A percentile compares a stretch with the other conserved stretches of the same genome.
Conservation (phyloP, 1,284 basidiomycete species). For the Microbotryum violaceum region DNA sequence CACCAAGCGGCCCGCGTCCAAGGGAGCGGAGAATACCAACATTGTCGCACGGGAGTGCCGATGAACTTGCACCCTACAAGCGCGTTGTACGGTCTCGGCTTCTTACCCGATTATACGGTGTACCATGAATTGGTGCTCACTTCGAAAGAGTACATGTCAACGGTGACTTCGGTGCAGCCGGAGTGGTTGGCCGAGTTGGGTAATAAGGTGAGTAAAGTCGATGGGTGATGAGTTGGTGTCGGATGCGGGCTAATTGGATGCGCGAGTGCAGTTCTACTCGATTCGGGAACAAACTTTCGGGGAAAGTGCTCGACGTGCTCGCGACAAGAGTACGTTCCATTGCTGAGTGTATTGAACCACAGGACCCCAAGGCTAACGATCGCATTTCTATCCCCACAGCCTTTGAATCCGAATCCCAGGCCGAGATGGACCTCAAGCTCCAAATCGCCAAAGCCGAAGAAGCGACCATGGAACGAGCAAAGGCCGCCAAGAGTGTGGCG, state of each 20-base stretch:
- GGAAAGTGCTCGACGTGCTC: neutral
- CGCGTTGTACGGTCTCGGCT: slow-evolving; percentile 91
- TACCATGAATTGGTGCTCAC: slow-evolving; percentile 90
- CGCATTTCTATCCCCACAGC: neutral
- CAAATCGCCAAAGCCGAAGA: slow-evolving; percentile 27
- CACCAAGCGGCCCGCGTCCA: slow-evolving; percentile 97
- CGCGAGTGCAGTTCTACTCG: slow-evolving; percentile 1
- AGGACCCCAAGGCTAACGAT: neutral
- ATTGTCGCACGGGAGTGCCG: slow-evolving; percentile 86
- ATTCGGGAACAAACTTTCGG: neutral
- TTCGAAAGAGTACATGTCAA: slow-evolving; percentile 91
- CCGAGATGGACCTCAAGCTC: slow-evolving; percentile 30
- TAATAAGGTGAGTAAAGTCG: slow-evolving; percentile 63
- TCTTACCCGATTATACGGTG: slow-evolving; percentile 86
- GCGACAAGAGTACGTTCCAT: neutral
- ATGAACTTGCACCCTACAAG: slow-evolving; percentile 94
- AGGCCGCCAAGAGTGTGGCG: slow-evolving; percentile 31
- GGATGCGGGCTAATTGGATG: neutral
- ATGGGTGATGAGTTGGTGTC: slow-evolving; percentile 53
- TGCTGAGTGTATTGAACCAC: neutral
- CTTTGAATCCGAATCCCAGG: slow-evolving; percentile 24
- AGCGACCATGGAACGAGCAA: slow-evolving; percentile 17
- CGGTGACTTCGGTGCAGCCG: slow-evolving; percentile 88
- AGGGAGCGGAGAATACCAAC: slow-evolving; percentile 97
- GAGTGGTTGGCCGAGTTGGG: slow-evolving; percentile 68